A percentile compares a stretch with the other conserved stretches of the same genome.
Evolutionary conservation across 768 basidiomycete species (phyloP).

Genomic region (Mycena venus): DNA sequence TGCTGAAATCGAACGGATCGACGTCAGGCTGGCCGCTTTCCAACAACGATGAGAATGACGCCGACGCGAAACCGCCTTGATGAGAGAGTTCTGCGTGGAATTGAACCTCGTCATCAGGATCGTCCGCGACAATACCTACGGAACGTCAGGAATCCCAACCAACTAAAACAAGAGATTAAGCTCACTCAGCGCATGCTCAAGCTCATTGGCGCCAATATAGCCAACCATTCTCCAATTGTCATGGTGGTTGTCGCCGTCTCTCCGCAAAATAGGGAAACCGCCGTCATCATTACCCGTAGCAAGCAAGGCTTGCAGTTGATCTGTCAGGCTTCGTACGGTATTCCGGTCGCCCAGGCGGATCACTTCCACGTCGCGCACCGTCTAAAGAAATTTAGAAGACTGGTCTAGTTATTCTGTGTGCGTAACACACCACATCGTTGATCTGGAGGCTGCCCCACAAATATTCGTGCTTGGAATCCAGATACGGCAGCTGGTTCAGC

Average conservation of each 20-base stretch:
- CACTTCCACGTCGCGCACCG: constrained; percentile 72
- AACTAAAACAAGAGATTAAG: constrained; percentile 27
- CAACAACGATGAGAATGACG: constrained; percentile 73
- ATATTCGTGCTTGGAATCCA: constrained; percentile 92
- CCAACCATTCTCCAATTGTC: constrained; percentile 81
- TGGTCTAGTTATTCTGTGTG: not conserved
- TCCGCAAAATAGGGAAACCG: constrained; percentile 89
- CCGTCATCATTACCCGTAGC: constrained; percentile 76
- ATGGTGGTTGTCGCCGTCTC: constrained; percentile 55
- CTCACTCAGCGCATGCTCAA: constrained; percentile 92
- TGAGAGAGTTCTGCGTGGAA: constrained; percentile 68
- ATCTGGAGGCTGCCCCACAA: constrained; percentile 86
- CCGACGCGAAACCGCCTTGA: constrained; percentile 53
- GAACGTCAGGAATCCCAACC: not conserved
- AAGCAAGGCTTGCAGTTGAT: constrained; percentile 73
- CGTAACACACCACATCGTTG: constrained; percentile 78
- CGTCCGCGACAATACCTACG: constrained; percentile 82
- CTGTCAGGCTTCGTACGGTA: constrained; percentile 82
- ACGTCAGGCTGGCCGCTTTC: constrained; percentile 50
- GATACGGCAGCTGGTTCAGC: constrained; percentile 90
- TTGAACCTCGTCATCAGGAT: constrained; percentile 73
- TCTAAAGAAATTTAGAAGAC: constrained; percentile 59
- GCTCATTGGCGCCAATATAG: constrained; percentile 92
- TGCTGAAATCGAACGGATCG: constrained; percentile 84
- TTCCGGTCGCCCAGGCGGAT: constrained; percentile 82